Base-by-base conservation (phyloP, 1,284 basidiomycete genomes). In the Apiotrichum siamense region DNA sequence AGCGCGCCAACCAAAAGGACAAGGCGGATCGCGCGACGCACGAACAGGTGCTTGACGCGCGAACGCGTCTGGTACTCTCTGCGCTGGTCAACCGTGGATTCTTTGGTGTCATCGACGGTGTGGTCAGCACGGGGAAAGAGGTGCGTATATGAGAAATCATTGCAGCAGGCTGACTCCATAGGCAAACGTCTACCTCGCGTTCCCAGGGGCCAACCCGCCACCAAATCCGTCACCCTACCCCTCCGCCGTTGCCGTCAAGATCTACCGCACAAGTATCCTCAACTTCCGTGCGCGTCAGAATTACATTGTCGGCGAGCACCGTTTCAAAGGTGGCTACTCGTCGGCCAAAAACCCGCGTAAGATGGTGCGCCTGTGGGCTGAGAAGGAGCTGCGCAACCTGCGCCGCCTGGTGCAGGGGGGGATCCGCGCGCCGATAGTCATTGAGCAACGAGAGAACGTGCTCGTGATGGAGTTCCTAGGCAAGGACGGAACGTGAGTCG, bases 351-450 rank as follows among this genome's bases (percentile, higher is more conserved):
- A 98, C 68, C 94, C 96, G 10, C 83, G 96, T 35, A 99, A 99
- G 76, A 98, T 99, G 94, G 94, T 99, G 17, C 82, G 90, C 12
- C 76, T 98, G 7, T 99, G 96, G 96, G 96, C 96, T 0, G 96
- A 98, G 74, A 99, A 99, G 75, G 96, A 99, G 73, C 87, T 97
- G 83, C 82, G 96, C 18, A 99, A 99, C 67, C 75, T 99, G 57
- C 87, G 87, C 66, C 81, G 96, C 11, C 77, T 99, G 41, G 79
- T 82, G 10, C 75, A 83, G 24, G 89, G 89, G 7, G 92, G 88
- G 0, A 81, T 99, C 42, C 79, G 82, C 25, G 89, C 88, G 57
- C 96, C 96, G 0, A 83, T 86, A 42, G 88, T 92, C 1, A 72
- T 96, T 24, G 96, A 98, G 71, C 88, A 97, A 21, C 81, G 93